phyloP scores from a whole-genome alignment of 768 basidiomycete species.

The Boletus rubropictus region DNA sequence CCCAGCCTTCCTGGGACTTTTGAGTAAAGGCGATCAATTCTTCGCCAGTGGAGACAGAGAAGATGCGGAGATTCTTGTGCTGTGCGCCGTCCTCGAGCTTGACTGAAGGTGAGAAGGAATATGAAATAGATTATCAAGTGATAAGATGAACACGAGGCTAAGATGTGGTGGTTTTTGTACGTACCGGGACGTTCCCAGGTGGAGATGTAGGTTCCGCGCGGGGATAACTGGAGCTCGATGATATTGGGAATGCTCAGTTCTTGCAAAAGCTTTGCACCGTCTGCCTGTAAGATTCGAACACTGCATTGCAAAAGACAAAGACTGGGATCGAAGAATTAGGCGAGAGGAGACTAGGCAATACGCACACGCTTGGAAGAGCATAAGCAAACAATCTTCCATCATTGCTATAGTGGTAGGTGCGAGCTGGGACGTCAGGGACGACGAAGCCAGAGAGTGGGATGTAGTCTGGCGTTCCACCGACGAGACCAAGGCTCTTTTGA shows the following conservation, averaged over 20 bases:
- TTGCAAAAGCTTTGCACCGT: conserved; percentile 64
- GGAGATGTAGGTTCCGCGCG: conserved; percentile 86
- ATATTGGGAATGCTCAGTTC: conserved; percentile 72
- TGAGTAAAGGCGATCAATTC: conserved; percentile 85
- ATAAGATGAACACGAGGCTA: conserved; percentile 22
- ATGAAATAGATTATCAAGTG: conserved; percentile 12
- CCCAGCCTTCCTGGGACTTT: conserved; percentile 89
- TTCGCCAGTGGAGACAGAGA: conserved; percentile 78
- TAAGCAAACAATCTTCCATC: conserved; percentile 88
- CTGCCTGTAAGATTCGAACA: conserved; percentile 72
- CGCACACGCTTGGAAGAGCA: conserved; percentile 69
- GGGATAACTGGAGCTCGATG: conserved; percentile 86
- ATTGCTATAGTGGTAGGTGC: conserved; percentile 75
- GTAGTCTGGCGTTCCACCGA: conserved; percentile 78
- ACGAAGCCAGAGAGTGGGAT: conserved; percentile 54
- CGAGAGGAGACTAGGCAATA: conserved; percentile 21
- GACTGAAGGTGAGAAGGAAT: conserved; percentile 32
- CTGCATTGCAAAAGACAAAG: conserved; percentile 32
- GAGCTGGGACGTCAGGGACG: conserved; percentile 64
- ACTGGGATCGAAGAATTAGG: conserved; percentile 11
- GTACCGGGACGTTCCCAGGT: conserved; percentile 89
- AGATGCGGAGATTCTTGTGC: conserved; percentile 92
- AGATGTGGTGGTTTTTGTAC: conserved; percentile 18
- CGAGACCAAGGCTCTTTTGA: conserved; percentile 87
- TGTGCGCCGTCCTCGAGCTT: conserved; percentile 88